Percentiles rank a stretch among this genome's conserved stretches.
phyloP scores from a whole-genome alignment of 2,329 filamentous ascomycete genomes.

The Fusarium sp. region DNA sequence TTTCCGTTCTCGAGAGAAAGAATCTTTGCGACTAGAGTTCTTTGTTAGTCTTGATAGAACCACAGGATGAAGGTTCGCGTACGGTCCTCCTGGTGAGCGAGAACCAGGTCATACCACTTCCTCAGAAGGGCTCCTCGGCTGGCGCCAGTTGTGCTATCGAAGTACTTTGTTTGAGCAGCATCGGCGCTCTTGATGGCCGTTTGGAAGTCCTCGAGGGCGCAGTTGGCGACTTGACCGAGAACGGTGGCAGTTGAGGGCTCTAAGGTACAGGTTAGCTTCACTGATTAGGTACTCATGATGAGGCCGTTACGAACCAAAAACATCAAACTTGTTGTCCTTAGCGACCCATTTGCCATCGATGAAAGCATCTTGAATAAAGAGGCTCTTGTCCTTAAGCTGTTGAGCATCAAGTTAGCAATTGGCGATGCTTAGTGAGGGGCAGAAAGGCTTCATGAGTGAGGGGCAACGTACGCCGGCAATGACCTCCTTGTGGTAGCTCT shows the following conservation, averaged over 20 bases:
- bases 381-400: slow-evolving; percentile 48
- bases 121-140: slow-evolving; percentile 48
- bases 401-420: slow-evolving; percentile 28
- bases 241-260: slow-evolving; percentile 49
- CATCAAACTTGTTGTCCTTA: slow-evolving; percentile 50
- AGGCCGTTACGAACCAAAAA: slow-evolving; percentile 41
- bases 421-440: neutral
- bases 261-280: slow-evolving; percentile 22
- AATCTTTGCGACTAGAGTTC: slow-evolving; percentile 52
- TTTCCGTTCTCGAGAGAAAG: slow-evolving; percentile 67
- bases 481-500: slow-evolving; percentile 49
- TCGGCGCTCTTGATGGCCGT: slow-evolving; percentile 48
- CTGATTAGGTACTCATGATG: slow-evolving; percentile 1
- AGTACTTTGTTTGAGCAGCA: slow-evolving; percentile 45
- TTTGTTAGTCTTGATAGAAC: neutral
- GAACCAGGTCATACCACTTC: slow-evolving; percentile 49
- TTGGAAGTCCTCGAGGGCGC: slow-evolving; percentile 47
- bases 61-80: slow-evolving; percentile 9
- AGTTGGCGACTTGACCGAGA: slow-evolving; percentile 48
- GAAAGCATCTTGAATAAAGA: slow-evolving; percentile 50
- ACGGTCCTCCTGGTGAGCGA: slow-evolving; percentile 49
- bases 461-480: slow-evolving; percentile 44
- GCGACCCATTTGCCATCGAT: slow-evolving; percentile 48
- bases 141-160: slow-evolving; percentile 46
- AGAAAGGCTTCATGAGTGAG: slow-evolving; percentile 35